These are phyloP conservation scores for Telfairia occidentalis DNA, from an alignment of 331 rosid species.

Conservation along the genomic window DNA sequence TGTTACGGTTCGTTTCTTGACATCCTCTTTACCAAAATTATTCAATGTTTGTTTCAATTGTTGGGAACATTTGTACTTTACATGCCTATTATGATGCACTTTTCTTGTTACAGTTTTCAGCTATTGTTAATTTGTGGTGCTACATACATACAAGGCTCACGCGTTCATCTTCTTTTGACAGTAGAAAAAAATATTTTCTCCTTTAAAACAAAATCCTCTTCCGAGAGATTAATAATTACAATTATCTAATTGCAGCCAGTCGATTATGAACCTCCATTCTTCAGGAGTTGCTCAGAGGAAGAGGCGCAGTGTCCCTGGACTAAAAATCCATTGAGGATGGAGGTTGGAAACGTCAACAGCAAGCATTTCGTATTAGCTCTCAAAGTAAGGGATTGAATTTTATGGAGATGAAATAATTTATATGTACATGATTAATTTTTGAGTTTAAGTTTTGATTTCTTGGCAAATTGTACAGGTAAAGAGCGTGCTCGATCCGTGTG, in stretches of 20 bases:
- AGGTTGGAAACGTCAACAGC: slow-evolving; percentile 93
- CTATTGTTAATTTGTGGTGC: neutral
- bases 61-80: neutral
- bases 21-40: neutral
- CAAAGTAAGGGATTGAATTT: slow-evolving; percentile 43
- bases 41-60: neutral
- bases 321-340: slow-evolving; percentile 78
- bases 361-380: slow-evolving; percentile 85
- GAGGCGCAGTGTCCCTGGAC: slow-evolving; percentile 67
- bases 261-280: slow-evolving; percentile 96
- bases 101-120: neutral
- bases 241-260: slow-evolving; percentile 55
- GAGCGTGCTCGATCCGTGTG: slow-evolving; percentile 53
- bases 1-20: slow-evolving; percentile 48
- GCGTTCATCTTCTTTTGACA: neutral
- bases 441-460: neutral
- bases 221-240: neutral
- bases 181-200: neutral
- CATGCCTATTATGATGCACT: neutral
- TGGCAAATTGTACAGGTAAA: slow-evolving; percentile 44
- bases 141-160: neutral
- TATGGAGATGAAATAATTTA: neutral
- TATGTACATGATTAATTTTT: slow-evolving; percentile 4
- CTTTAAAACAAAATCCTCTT: neutral
- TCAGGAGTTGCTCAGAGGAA: slow-evolving; percentile 63